Conservation (phyloP, 2,329 filamentous ascomycete species). For the Xylaria arbuscula region DNA sequence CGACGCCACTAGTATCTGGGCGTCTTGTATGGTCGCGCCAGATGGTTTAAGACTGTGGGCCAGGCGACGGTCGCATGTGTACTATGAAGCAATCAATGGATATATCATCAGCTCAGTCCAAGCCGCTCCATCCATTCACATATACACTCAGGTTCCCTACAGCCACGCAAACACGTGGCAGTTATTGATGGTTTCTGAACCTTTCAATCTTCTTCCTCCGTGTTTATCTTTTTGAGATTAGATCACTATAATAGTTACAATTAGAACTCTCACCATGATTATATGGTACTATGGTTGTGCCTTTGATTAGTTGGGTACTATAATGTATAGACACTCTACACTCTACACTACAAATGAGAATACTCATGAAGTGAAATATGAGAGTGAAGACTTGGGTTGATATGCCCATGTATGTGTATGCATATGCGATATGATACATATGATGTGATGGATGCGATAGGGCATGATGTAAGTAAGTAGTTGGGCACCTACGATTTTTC, state of each 20-base stretch:
- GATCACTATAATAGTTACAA: no score
- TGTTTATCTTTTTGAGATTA: no score
- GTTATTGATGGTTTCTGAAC: no score
- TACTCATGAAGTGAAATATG: not conserved
- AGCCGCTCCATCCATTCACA: not conserved
- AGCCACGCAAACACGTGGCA: not conserved
- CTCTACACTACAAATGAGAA: no score
- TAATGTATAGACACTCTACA: not conserved
- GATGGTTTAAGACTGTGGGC: not conserved
- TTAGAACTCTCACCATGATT: no score
- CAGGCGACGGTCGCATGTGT: constrained; percentile 11
- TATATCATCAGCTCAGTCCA: not conserved
- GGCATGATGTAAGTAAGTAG: not conserved
- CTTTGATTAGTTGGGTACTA: not conserved
- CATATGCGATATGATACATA: not conserved
- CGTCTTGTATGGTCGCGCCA: not conserved
- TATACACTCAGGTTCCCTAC: no score
- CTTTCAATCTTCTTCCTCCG: no score
- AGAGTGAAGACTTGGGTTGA: not conserved
- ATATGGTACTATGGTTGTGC: not conserved
- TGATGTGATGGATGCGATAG: not conserved
- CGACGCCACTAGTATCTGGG: not conserved
- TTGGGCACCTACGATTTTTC: not conserved
- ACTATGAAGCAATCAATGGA: not conserved
- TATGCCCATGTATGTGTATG: not conserved